These are phyloP conservation scores for Cerioporus squamosus DNA, from an alignment of 1,284 basidiomycete species.

Conservation along the genomic window DNA sequence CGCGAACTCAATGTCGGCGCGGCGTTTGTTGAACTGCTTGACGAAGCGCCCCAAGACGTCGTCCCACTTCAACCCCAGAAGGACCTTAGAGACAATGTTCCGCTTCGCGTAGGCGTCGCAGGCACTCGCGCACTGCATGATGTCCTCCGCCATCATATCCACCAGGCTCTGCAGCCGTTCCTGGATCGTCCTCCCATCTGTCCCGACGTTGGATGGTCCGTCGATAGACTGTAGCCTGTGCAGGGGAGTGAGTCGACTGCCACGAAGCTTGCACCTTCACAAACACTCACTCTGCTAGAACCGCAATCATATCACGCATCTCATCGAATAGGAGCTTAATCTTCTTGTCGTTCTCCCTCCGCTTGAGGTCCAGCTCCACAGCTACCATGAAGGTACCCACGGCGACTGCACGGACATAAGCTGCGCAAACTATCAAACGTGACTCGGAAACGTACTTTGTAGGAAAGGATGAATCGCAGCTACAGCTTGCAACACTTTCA, in stretches of 20 bases:
- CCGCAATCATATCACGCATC: constrained; percentile 43
- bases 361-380: constrained; percentile 44
- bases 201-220: constrained; percentile 17
- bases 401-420: constrained; percentile 36
- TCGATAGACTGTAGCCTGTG: constrained; percentile 26
- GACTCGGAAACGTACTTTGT: constrained; percentile 4
- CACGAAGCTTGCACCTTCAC: background rate
- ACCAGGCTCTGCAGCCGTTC: constrained; percentile 24
- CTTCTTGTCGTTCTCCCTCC: constrained; percentile 49
- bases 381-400: constrained; percentile 49
- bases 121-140: constrained; percentile 35
- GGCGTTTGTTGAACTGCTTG: constrained; percentile 36
- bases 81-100: constrained; percentile 37
- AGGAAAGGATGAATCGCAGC: constrained; percentile 23
- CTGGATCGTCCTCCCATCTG: constrained; percentile 28
- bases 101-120: constrained; percentile 41
- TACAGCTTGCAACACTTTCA: constrained; percentile 21
- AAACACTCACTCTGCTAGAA: constrained; percentile 42
- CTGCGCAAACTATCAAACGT: background rate
- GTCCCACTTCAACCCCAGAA: constrained; percentile 38
- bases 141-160: constrained; percentile 31
- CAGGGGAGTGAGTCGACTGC: background rate
- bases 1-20: constrained; percentile 38
- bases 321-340: constrained; percentile 38
- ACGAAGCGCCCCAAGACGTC: constrained; percentile 33